Percentiles rank a stretch among this genome's conserved stretches.
These are phyloP conservation scores for Neurospora sp. DNA, from an alignment of 495 filamentous ascomycete genomes.

Conservation along the genomic window DNA sequence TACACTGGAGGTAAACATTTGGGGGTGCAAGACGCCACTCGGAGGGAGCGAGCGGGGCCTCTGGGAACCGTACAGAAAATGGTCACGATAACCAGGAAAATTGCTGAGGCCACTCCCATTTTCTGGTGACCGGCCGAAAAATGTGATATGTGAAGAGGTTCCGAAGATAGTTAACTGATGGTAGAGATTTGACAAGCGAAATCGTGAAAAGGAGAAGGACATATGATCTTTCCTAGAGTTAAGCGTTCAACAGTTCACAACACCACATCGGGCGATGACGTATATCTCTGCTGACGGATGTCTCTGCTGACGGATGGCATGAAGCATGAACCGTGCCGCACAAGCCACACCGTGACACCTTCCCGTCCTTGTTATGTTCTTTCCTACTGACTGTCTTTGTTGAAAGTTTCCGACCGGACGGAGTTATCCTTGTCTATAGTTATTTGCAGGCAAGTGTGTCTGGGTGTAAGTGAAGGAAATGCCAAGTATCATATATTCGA, in stretches of 20 bases:
- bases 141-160: neutral
- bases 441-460: neutral
- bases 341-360: neutral
- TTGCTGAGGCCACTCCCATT: constrained; percentile 45
- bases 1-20: neutral
- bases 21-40: neutral
- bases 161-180: neutral
- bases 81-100: constrained; percentile 48
- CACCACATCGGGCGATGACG: constrained; percentile 1
- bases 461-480: neutral
- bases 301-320: neutral
- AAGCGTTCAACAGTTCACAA: neutral
- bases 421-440: neutral
- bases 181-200: neutral
- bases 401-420: neutral
- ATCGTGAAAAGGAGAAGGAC: neutral
- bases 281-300: neutral
- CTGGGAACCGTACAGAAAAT: constrained; percentile 36
- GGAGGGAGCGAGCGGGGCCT: constrained; percentile 1
- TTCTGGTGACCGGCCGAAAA: neutral
- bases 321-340: neutral
- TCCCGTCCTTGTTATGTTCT: neutral
- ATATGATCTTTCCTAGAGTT: neutral
- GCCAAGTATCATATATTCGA: neutral
- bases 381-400: neutral